A percentile compares a stretch with the other conserved stretches of the same genome.
Conservation (phyloP, 202 grass and related monocot genomes). For the Brachypodium distachyon region DNA sequence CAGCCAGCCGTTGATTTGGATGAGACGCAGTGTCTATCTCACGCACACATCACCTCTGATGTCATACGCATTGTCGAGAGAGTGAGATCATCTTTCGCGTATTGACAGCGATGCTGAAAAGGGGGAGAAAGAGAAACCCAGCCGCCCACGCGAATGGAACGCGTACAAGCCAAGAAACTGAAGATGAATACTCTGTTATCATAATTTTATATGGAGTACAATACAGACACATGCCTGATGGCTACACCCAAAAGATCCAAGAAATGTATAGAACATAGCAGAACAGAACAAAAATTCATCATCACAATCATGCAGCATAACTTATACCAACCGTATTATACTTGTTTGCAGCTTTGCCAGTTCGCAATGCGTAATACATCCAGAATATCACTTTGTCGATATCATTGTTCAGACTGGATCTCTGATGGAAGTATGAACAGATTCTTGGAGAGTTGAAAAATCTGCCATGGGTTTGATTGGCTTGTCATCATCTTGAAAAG, state of each 20-base stretch:
- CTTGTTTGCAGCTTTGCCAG: background rate
- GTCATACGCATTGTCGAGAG: background rate
- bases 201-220: background rate
- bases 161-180: background rate
- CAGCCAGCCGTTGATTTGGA: background rate
- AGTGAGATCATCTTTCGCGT: background rate
- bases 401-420: background rate
- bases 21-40: background rate
- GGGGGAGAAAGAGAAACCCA: background rate
- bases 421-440: background rate
- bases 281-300: background rate
- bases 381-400: background rate
- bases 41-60: background rate
- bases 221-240: background rate
- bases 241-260: background rate
- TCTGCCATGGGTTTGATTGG: background rate
- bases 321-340: background rate
- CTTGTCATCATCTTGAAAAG: background rate
- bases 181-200: background rate
- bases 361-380: too few relatives aligned
- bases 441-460: background rate
- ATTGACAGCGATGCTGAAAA: background rate
- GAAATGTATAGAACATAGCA: background rate
- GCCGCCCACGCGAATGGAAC: constrained; percentile 22
- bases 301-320: background rate